phyloP scores from a whole-genome alignment of 1,139 yeast species.

The Debaryomycetaceae sp. region DNA sequence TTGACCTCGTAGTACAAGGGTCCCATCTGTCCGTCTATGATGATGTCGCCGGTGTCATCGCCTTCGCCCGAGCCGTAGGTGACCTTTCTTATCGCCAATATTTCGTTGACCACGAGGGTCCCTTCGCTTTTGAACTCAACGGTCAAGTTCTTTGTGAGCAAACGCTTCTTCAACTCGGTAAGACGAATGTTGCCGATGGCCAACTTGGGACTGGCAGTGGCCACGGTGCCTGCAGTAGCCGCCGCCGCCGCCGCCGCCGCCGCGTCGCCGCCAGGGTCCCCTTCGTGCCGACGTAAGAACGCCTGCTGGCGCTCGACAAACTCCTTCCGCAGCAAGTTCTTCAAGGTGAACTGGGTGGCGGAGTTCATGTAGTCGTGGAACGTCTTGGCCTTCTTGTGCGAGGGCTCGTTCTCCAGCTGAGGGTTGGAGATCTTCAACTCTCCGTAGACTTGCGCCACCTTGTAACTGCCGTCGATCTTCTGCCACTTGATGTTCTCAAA shows the following conservation, averaged over 20 bases:
- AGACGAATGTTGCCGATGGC: slow-evolving; percentile 88
- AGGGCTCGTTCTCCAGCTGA: slow-evolving; percentile 7
- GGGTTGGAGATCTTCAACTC: slow-evolving; percentile 48
- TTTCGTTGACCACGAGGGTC: slow-evolving; percentile 77
- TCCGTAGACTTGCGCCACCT: slow-evolving; percentile 81
- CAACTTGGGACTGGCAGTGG: slow-evolving; percentile 32
- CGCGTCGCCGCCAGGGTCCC: neutral
- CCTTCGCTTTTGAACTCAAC: slow-evolving; percentile 96
- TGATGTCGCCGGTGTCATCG: slow-evolving; percentile 69
- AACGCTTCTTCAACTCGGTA: slow-evolving; percentile 69
- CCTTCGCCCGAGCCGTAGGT: slow-evolving; percentile 38
- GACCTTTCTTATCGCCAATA: slow-evolving; percentile 70
- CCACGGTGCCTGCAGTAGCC: slow-evolving; percentile 9
- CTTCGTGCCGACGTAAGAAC: too few species aligned
- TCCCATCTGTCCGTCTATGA: slow-evolving; percentile 79
- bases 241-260: neutral
- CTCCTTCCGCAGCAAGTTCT: slow-evolving; percentile 17
- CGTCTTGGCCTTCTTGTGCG: slow-evolving; percentile 16
- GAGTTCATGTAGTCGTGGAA: slow-evolving; percentile 30
- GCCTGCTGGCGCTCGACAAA: slow-evolving; percentile 1
- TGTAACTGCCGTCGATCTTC: slow-evolving; percentile 70
- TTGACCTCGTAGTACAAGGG: slow-evolving; percentile 77
- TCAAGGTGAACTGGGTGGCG: slow-evolving; percentile 35
- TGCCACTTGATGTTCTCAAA: slow-evolving; percentile 77
- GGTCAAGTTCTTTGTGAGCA: slow-evolving; percentile 53